Base-by-base conservation (phyloP, 2,329 filamentous ascomycete genomes). In the Cercospora canescens region DNA sequence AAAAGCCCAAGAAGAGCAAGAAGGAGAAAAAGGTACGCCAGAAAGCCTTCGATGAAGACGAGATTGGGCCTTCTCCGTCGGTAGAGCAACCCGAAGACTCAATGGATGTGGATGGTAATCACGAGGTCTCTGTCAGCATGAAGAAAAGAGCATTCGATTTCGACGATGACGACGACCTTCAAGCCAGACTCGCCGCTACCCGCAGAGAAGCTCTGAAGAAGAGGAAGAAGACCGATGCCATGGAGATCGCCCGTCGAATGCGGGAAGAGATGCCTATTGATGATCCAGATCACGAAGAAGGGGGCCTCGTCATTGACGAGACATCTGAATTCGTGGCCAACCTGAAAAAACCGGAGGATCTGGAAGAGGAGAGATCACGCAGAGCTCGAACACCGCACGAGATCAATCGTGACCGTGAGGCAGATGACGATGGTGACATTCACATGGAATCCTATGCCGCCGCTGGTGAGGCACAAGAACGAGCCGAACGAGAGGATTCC, bases 311-410 rank as follows among this genome's bases (percentile, higher is more conserved):
- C n/a, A 94, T 99, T 64, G 94, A 97, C 67, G 95, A 97, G 76
- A 97, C 94, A 0, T 93, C 93, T 0, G 94, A 97, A 73, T 99
- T 99, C 73, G 91, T 99, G 32, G 91, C 93, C 28, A 93, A 93
- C 62, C 80, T 99, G 63, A 91, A 90, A 75, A 91, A 90, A 65
- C 87, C 89, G 7, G 78, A 80, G 34, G 73, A 84, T 11, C 81
- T 85, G 75, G 81, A 91, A 78, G 68, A 66, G 50, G 61, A 64
- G 14, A 83, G 76, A 74, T 85, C 79, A 74, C 77, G 78, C 66
- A 82, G 77, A 79, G 75, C 65, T 56, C 69, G 59, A 81, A 41
- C 68, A 39, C 69, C 64, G 34, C 71, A 68, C 57, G 63, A 57
- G 9, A 59, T 66, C 37, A 69, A 54, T 28, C 39, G 52, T n/a